phyloP scores from a whole-genome alignment of 352 stramenopile species.

The Pseudoperonospora humuli region DNA sequence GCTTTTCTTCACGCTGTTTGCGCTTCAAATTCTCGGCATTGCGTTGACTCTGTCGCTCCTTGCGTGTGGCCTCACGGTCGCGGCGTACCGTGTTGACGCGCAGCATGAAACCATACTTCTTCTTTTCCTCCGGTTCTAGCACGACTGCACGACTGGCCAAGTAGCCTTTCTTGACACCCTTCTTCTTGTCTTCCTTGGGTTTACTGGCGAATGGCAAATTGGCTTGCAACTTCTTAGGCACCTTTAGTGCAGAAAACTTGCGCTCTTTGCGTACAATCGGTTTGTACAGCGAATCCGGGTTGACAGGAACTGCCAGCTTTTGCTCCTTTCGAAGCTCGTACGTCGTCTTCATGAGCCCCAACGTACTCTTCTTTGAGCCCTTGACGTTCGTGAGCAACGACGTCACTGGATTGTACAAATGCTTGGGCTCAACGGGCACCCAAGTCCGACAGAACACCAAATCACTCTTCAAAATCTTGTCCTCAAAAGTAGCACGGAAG shows the following conservation, averaged over 20 bases:
- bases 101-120: conserved; percentile 96
- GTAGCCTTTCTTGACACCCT: conserved; percentile 82
- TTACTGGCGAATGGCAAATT: conserved; percentile 95
- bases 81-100: conserved; percentile 96
- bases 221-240: conserved; percentile 97
- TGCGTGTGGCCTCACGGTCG: conserved; percentile 92
- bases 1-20: conserved; percentile 86
- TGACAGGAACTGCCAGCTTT: conserved; percentile 92
- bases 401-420: conserved; percentile 98
- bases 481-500: conserved; percentile 99
- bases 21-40: conserved; percentile 88
- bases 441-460: conserved; percentile 99
- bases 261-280: conserved; percentile 91
- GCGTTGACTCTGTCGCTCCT: conserved; percentile 85
- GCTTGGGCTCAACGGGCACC: conserved; percentile 97
- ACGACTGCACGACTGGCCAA: conserved; percentile 88
- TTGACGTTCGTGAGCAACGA: conserved; percentile 57
- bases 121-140: conserved; percentile 94
- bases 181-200: conserved; percentile 91
- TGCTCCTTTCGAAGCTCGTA: conserved; percentile 92
- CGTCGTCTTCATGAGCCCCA: conserved; percentile 92
- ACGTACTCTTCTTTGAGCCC: conserved; percentile 37
- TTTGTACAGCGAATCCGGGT: conserved; percentile 98
- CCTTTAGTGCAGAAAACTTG: conserved; percentile 90
- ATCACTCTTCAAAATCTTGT: conserved; percentile 99